phyloP scores from a whole-genome alignment of 768 basidiomycete genomes.

The Auriscalpium vulgare region DNA sequence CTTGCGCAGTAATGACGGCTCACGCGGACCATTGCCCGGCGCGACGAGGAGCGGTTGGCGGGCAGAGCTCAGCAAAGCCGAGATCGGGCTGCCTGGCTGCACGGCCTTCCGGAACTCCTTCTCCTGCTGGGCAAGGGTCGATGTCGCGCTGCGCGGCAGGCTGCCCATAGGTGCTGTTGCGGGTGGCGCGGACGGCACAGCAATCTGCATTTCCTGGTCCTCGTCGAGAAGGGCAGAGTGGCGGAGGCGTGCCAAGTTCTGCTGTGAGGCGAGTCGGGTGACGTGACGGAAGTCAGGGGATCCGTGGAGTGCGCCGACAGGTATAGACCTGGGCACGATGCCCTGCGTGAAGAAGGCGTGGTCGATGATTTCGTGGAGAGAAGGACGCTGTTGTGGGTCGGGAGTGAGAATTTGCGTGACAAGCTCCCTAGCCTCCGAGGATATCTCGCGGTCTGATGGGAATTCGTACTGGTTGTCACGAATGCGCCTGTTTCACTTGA shows the following conservation, averaged over 20 bases:
- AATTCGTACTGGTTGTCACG: constrained; percentile 91
- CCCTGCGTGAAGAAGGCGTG: constrained; percentile 81
- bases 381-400: constrained; percentile 75
- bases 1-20: constrained; percentile 42
- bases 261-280: constrained; percentile 46
- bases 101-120: constrained; percentile 96
- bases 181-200: constrained; percentile 30
- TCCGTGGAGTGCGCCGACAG: constrained; percentile 65
- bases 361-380: constrained; percentile 76
- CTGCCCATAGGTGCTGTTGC: constrained; percentile 4
- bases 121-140: constrained; percentile 78
- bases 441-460: constrained; percentile 67
- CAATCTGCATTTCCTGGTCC: constrained; percentile 40
- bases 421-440: constrained; percentile 64
- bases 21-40: constrained; percentile 30
- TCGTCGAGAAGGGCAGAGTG: constrained; percentile 57
- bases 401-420: constrained; percentile 81
- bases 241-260: constrained; percentile 65
- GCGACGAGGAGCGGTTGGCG: constrained; percentile 78
- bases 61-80: constrained; percentile 82
- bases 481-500: constrained; percentile 56
- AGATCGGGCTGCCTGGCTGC: constrained; percentile 91
- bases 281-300: constrained; percentile 72
- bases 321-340: constrained; percentile 74
- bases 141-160: constrained; percentile 36